Conservation (phyloP, 2,329 filamentous ascomycete genomes). For the Fusarium drepaniforme region DNA sequence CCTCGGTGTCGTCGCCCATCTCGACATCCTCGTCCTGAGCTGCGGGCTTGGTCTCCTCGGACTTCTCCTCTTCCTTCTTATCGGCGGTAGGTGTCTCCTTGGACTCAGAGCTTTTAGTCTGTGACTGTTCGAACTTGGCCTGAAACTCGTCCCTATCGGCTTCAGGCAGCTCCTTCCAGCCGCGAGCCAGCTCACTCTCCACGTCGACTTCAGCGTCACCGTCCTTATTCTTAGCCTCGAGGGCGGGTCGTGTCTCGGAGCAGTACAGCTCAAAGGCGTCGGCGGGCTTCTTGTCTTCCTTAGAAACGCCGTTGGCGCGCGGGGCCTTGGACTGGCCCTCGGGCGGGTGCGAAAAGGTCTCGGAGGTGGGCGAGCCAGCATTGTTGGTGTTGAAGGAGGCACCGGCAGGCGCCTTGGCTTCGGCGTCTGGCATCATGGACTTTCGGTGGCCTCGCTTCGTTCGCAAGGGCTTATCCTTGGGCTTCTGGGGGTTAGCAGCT, state of each 20-base stretch:
- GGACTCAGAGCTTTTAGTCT: conserved; percentile 41
- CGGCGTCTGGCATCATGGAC: conserved; percentile 61
- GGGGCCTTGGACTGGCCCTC: conserved; percentile 47
- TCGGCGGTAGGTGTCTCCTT: conserved; percentile 38
- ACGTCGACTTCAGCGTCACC: conserved; percentile 51
- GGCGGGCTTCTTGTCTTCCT: conserved; percentile 57
- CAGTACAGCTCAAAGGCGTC: conserved; percentile 69
- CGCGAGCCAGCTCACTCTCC: conserved; percentile 67
- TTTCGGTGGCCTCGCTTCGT: conserved; percentile 80
- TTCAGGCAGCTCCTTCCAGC: conserved; percentile 66
- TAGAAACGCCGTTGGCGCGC: conserved; percentile 56
- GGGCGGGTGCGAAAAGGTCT: conserved; percentile 54
- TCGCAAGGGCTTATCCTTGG: conserved; percentile 82
- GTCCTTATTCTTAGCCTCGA: conserved; percentile 59
- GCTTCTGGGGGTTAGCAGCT: conserved; percentile 63
- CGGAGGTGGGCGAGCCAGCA: conserved; percentile 62
- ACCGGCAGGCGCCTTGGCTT: conserved; percentile 54
- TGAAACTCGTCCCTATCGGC: conserved; percentile 63
- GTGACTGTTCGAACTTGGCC: conserved; percentile 45
- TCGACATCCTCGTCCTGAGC: conserved; percentile 62
- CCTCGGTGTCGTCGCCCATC: conserved; percentile 61
- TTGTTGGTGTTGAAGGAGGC: conserved; percentile 62
- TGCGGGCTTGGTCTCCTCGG: conserved; percentile 46
- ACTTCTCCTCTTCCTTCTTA: conserved; percentile 45
- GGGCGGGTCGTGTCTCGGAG: conserved; percentile 59